Conservation (phyloP, 345 rosid genomes). For the Eucalyptus viminalis region DNA sequence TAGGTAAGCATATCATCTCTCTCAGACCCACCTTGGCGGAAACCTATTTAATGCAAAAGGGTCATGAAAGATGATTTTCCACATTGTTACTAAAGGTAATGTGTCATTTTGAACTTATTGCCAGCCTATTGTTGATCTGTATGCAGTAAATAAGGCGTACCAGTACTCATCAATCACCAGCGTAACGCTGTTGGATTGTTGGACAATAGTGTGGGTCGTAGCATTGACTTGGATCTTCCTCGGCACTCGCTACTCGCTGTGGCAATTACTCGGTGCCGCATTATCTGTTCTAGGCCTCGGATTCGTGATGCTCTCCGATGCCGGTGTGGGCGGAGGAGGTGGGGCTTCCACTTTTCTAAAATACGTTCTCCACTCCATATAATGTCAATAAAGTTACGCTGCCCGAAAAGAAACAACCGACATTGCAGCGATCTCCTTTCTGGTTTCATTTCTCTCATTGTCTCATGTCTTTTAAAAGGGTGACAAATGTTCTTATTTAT, state of each 20-base stretch:
- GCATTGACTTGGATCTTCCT: slow-evolving; percentile 40
- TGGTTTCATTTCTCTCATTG: background rate
- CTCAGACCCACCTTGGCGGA: background rate
- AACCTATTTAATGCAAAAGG: background rate
- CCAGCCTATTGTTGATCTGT: background rate
- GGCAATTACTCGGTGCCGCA: slow-evolving; percentile 44
- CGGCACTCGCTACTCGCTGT: slow-evolving; percentile 33
- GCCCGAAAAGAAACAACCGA: background rate
- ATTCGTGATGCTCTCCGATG: slow-evolving; percentile 46
- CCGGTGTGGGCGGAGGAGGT: slow-evolving; percentile 53
- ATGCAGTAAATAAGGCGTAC: slow-evolving; percentile 51
- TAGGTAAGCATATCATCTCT: slow-evolving; percentile 19
- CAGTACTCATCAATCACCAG: slow-evolving; percentile 54
- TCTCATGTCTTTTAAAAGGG: background rate
- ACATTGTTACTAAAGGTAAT: background rate
- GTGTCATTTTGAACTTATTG: background rate
- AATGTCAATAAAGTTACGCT: background rate
- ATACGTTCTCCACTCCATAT: background rate
- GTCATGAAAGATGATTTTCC: background rate
- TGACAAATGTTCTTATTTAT: background rate
- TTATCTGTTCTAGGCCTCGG: slow-evolving; percentile 47
- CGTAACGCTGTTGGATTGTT: slow-evolving; percentile 51
- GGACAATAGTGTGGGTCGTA: slow-evolving; percentile 41
- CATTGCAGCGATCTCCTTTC: background rate
- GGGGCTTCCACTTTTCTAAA: background rate